Evolutionary conservation across 75 land plant genomes (phyloP).

Genomic region (Sequoia sempervirens): DNA sequence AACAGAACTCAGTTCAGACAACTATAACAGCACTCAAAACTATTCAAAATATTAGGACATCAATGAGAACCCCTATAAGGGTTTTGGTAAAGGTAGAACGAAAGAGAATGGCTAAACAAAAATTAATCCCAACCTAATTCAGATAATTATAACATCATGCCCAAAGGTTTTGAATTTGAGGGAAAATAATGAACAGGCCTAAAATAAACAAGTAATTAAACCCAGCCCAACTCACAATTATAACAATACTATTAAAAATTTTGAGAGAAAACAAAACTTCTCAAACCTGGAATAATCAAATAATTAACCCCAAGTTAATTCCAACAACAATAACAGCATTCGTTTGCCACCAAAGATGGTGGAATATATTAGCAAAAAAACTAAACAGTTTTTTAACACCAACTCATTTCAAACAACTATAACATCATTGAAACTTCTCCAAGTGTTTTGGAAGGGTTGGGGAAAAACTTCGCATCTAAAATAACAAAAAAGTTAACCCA

Average conservation of each 20-base stretch:
- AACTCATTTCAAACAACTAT: not conserved
- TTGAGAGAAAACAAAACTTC: too few relatives aligned
- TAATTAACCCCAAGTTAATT: not conserved
- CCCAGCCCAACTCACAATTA: not conserved
- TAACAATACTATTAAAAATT: not conserved
- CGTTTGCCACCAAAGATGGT: not conserved
- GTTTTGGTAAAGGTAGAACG: not conserved
- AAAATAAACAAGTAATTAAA: not conserved
- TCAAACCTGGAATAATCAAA: too few relatives aligned
- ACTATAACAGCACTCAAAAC: not conserved
- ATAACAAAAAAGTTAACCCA: not conserved
- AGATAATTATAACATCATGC: not conserved
- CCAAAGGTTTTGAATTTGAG: not conserved
- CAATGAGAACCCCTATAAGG: not conserved
- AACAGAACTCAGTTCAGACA: not conserved
- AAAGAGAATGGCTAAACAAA: not conserved
- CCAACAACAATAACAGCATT: not conserved
- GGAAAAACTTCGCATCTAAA: not conserved
- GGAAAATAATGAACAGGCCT: conserved; percentile 74
- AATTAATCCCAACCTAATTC: not conserved
- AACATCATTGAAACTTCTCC: not conserved
- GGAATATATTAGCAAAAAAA: not conserved
- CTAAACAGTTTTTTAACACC: not conserved
- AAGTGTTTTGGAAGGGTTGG: not conserved
- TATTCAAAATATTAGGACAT: not conserved